Conservation (phyloP, 1,284 basidiomycete genomes). For the Sphaerobolus stellatus region DNA sequence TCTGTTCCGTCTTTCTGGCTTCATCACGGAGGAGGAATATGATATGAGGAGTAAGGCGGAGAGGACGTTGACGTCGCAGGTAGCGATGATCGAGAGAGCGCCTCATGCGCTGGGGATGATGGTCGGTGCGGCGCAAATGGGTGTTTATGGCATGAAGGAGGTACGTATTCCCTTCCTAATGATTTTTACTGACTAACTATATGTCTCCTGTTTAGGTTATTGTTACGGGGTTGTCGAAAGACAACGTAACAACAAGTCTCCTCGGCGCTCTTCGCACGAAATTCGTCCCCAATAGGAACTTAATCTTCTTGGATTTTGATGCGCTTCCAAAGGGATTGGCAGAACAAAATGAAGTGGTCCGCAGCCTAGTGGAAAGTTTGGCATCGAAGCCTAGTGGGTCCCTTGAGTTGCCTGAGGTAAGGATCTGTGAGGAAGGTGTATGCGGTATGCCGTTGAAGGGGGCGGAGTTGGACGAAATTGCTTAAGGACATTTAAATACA, state of each 20-base stretch:
- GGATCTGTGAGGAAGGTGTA: conserved; percentile 4
- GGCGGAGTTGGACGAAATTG: not conserved
- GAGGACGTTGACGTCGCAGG: conserved; percentile 24
- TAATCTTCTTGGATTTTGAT: conserved; percentile 6
- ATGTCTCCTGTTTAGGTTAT: not conserved
- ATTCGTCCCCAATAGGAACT: conserved; percentile 6
- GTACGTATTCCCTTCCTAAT: not conserved
- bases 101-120: conserved; percentile 8
- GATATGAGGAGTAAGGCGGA: conserved; percentile 31
- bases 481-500: not conserved
- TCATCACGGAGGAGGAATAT: conserved; percentile 29
- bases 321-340: not conserved
- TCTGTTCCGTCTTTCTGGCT: conserved; percentile 35
- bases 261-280: not conserved
- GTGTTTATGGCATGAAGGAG: conserved; percentile 1
- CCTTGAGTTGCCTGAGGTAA: conserved; percentile 1
- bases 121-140: conserved; percentile 5
- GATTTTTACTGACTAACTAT: not conserved
- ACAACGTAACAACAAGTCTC: not conserved
- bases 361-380: conserved; percentile 1
- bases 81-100: conserved; percentile 1
- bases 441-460: conserved; percentile 9
- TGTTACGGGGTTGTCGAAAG: not conserved
- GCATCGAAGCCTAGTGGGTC: not conserved
- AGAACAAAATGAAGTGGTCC: conserved; percentile 2